Evolutionary conservation across 148 eudicot genomes (phyloP), one percentile per base, ranked within the genome.

Genomic region (Vaccinium vitisidaea): DNA sequence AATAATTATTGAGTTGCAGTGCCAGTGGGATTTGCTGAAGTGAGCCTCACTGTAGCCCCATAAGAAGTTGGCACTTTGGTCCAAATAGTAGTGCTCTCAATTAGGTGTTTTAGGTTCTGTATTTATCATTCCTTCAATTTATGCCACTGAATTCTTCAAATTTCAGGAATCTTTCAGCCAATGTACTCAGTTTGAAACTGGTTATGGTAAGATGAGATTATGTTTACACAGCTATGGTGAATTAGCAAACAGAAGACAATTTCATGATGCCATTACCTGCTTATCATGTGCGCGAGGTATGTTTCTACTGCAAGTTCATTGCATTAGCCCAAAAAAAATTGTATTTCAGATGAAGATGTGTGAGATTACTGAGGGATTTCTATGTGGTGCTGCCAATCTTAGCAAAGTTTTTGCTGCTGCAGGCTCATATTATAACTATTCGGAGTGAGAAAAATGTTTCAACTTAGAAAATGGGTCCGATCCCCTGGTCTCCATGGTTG

Each of bases 251-350:
- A 1, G 82, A 80, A 81, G 87, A 90, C 79, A 90, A 88, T 65
- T 90, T 90, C 50, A 61, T 88, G 89, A 90, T 55, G 88, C 92
- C 90, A 77, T 85, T 90, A 58, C 92, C 90, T 58, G 90, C 92
- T 16, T 88, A 90, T 73, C 92, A 89, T 0, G 90, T 90, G 16
- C 80, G 73, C 52, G 81, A 82, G 89, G 92, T 88, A 63, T n/a
- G 5, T 4, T 39, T 16, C 15, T 19, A 5, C 11, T 13, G 27
- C 36, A 16, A 53, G 12, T 80, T 1, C 8, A 43, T 46, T 27
- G 8, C 80, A 49, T 50, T 15, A 49, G 12, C n/a, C 27, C 25
- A 53, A 0, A 39, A 23, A 50, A 9, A 18, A 56, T 80, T 19
- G 6, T 82, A 30, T 70, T 85, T 19, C 79, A 67, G 23, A 56